Evolutionary conservation across 1,284 basidiomycete species (phyloP), one percentile per base, ranked within the genome.

Genomic region (Mycena sp.): DNA sequence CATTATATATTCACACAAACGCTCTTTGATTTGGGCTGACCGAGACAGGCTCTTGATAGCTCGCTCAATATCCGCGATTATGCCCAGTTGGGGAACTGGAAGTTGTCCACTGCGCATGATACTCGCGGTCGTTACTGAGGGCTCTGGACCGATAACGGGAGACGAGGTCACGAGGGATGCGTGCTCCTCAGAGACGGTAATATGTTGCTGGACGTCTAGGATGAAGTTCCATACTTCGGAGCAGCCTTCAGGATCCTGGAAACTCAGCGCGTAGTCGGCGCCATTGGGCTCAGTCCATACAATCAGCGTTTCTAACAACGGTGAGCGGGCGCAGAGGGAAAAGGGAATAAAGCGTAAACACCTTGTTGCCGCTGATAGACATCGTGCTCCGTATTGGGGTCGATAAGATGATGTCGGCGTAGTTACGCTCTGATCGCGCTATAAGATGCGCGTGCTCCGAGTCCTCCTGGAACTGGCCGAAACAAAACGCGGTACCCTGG

Each of bases 201-300:
- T 87, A 72, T 94, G 92, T 66, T 87, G 87, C 74, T 98, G 96
- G n/a, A 98, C 95, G 71, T 98, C 95, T 67, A 88, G 83, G 71
- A 99, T 95, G 77, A 99, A 99, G 71, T 92, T 92, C 97, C 97
- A 99, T 50, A 99, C 94, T 80, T 99, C 97, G 48, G 91, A 85
- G 72, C 97, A 99, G 32, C 97, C 98, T 67, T 97, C 94, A 0
- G 94, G 87, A 73, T 99, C 97, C 74, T 99, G 97, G 73, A 99
- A 99, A 69, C 95, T 98, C 52, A 99, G 83, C 3, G 98, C 98
- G 77, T 98, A 96, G 77, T 99, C 97, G 25, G 92, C 89, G 25
- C 95, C 94, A 68, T 95, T 91, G 0, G 93, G 94, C 75, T 99
- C 97, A 1, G 97, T 99, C 97, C 97, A 99, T 14, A 99, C 97